phyloP scores from a whole-genome alignment of 2,329 filamentous ascomycete species.

The Cytospora piceae region DNA sequence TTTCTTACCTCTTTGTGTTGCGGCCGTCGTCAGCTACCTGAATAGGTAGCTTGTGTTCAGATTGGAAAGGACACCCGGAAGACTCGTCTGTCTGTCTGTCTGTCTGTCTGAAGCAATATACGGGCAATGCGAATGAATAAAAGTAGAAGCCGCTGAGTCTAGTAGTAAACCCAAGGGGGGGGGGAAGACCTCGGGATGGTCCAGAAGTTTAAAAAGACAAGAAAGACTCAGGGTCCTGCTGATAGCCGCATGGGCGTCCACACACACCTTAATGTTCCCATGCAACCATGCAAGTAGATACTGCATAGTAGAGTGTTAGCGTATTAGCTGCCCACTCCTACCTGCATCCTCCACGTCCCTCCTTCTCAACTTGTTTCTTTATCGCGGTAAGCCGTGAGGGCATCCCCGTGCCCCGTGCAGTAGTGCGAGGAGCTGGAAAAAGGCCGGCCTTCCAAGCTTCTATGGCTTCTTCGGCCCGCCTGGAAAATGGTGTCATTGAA shows the following conservation, averaged over 20 bases:
- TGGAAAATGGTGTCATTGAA: neutral
- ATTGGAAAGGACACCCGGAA: neutral
- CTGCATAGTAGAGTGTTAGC: neutral
- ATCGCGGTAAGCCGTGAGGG: slow-evolving; percentile 2
- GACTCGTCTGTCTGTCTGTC: neutral
- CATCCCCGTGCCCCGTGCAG: neutral
- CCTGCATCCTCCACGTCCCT: neutral
- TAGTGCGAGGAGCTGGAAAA: no score
- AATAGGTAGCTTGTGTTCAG: neutral
- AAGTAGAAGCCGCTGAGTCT: neutral
- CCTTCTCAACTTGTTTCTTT: neutral
- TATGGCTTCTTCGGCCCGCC: neutral
- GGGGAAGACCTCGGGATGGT: neutral
- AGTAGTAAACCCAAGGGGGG: neutral
- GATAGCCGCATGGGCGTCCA: neutral
- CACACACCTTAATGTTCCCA: neutral
- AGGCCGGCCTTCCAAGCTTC: neutral
- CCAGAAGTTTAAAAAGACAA: neutral
- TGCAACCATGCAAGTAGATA: neutral
- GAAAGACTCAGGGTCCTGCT: slow-evolving; percentile 4
- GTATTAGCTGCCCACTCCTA: neutral
- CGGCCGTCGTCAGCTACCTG: neutral
- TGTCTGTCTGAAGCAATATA: no score
- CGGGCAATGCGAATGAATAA: neutral
- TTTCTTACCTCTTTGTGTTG: slow-evolving; percentile 1